phyloP scores from a whole-genome alignment of 768 basidiomycete species.

The Holtermanniella nyarrowii region DNA sequence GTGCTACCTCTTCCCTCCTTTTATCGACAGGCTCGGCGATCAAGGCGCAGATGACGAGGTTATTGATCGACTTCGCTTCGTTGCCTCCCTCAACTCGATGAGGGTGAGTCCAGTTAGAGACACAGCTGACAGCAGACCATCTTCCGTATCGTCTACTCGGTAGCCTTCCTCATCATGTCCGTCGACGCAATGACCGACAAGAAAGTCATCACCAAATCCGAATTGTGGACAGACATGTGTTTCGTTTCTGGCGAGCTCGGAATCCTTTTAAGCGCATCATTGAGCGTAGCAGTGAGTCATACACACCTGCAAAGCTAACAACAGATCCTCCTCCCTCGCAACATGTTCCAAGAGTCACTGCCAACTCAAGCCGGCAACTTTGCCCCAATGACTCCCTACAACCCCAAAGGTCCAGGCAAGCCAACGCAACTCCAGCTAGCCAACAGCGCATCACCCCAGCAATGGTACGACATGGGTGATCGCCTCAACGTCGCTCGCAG shows the following conservation, averaged over 20 bases:
- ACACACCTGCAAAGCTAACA: not conserved
- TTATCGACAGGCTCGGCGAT: conserved; percentile 8
- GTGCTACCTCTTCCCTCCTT: conserved; percentile 18
- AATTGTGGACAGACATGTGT: conserved; percentile 14
- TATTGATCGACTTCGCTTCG: conserved; percentile 23
- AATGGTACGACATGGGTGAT: conserved; percentile 19
- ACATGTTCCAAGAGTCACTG: conserved; percentile 24
- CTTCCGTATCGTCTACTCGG: not conserved
- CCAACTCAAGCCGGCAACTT: conserved; percentile 9
- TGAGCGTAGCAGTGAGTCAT: conserved; percentile 18
- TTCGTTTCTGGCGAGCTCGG: conserved; percentile 11
- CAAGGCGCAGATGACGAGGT: conserved; percentile 24
- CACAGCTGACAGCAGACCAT: not conserved
- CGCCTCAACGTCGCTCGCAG: conserved; percentile 24
- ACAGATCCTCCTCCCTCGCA: conserved; percentile 24
- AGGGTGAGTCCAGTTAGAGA: conserved; percentile 15
- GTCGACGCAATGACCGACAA: conserved; percentile 12
- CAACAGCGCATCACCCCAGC: conserved; percentile 4
- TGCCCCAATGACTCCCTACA: conserved; percentile 19
- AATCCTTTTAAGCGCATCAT: conserved; percentile 14
- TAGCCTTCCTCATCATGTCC: conserved; percentile 12
- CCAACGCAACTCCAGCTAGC: not conserved
- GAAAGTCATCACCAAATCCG: conserved; percentile 10
- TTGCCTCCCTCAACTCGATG: conserved; percentile 21
- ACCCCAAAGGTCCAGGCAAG: conserved; percentile 1